A percentile compares a stretch with the other conserved stretches of the same genome.
Evolutionary conservation across 805 yeast genomes (phyloP).

Genomic region (Saccharomycopsis fodiens): DNA sequence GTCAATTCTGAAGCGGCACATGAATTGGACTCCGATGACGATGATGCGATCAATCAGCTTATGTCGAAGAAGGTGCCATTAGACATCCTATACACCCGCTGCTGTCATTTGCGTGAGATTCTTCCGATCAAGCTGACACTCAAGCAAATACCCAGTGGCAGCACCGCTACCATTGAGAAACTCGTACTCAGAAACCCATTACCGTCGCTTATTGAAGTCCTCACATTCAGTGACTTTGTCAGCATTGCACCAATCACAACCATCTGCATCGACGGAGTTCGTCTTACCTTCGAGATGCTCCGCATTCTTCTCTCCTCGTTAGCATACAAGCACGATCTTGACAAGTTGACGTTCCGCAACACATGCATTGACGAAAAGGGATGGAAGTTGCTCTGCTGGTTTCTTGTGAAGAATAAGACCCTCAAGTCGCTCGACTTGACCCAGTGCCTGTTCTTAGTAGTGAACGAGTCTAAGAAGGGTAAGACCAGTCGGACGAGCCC

Average conservation of each 20-base stretch:
- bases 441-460: conserved; percentile 34
- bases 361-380: conserved; percentile 69
- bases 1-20: background rate
- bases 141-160: conserved; percentile 72
- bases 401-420: conserved; percentile 55
- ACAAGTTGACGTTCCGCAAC: conserved; percentile 70
- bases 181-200: conserved; percentile 76
- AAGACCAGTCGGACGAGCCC: background rate
- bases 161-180: conserved; percentile 64
- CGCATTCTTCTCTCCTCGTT: conserved; percentile 31
- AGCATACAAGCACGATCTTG: conserved; percentile 45
- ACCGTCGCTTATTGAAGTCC: conserved; percentile 82
- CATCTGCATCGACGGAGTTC: conserved; percentile 72
- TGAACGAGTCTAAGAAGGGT: conserved; percentile 4
- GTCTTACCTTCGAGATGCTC: conserved; percentile 68
- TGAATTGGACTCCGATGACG: background rate
- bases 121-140: conserved; percentile 86
- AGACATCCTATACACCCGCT: conserved; percentile 79
- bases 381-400: conserved; percentile 77
- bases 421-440: conserved; percentile 60
- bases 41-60: conserved; percentile 12
- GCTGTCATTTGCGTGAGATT: conserved; percentile 89
- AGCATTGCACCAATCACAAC: conserved; percentile 77
- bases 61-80: conserved; percentile 26
- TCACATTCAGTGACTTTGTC: conserved; percentile 82